Percentiles rank a stretch among this genome's conserved stretches.
These are phyloP conservation scores for Chrysosporium keratinophilum DNA, from an alignment of 2,329 filamentous ascomycete genomes.

Conservation along the genomic window DNA sequence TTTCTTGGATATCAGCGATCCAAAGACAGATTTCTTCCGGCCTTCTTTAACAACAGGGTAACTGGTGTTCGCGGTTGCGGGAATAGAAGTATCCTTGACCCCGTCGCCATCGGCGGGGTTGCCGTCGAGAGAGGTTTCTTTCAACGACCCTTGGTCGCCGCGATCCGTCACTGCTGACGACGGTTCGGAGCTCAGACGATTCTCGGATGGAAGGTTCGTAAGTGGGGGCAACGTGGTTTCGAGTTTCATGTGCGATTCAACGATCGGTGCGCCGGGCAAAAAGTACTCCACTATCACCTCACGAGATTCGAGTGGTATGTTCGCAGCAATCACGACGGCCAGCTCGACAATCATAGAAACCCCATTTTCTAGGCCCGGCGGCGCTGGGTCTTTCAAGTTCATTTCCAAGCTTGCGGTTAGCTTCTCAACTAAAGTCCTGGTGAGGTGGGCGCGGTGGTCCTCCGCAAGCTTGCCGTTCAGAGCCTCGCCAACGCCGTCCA, in stretches of 20 bases:
- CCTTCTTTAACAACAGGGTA: constrained; percentile 20
- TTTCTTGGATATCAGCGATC: constrained; percentile 33
- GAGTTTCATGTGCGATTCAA: constrained; percentile 70
- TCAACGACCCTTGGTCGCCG: constrained; percentile 18
- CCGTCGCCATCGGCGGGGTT: constrained; percentile 17
- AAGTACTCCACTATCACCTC: constrained; percentile 85
- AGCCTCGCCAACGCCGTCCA: constrained; percentile 72
- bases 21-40: constrained; percentile 36
- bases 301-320: constrained; percentile 79
- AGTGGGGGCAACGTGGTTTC: constrained; percentile 59
- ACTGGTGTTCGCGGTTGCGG: constrained; percentile 16
- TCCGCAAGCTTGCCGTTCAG: constrained; percentile 56
- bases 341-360: constrained; percentile 89
- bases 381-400: constrained; percentile 65
- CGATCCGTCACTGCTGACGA: constrained; percentile 14
- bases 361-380: constrained; percentile 72
- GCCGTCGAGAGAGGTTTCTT: constrained; percentile 15
- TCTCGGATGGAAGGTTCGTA: constrained; percentile 31
- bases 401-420: constrained; percentile 61
- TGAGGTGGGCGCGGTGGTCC: constrained; percentile 58
- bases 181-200: constrained; percentile 13
- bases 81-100: constrained; percentile 19
- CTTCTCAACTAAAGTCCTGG: constrained; percentile 56
- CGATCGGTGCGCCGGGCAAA: constrained; percentile 60
- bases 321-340: constrained; percentile 71